Percentiles rank a stretch among this genome's conserved stretches.
phyloP scores from a whole-genome alignment of 768 basidiomycete species.

The Pisolithus orientalis region DNA sequence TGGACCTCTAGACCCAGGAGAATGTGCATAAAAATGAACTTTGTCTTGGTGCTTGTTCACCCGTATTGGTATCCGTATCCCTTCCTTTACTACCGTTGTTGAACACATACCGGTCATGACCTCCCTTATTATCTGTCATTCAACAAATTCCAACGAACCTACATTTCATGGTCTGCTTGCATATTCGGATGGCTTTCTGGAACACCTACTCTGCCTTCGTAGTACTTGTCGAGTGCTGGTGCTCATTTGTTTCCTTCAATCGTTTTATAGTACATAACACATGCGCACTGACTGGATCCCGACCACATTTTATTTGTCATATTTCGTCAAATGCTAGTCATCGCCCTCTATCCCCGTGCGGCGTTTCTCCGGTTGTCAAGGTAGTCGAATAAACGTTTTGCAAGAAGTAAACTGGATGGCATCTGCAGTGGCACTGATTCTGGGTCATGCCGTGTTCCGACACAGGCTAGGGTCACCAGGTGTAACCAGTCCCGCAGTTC shows the following conservation, averaged over 20 bases:
- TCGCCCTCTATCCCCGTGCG: constrained; percentile 7
- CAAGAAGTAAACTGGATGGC: background rate
- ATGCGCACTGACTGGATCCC: background rate
- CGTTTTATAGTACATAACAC: background rate
- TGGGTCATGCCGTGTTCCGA: no score
- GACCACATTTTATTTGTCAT: background rate
- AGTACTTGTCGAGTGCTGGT: background rate
- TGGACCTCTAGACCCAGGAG: constrained; percentile 57
- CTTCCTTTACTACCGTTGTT: background rate
- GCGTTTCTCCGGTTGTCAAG: constrained; percentile 47
- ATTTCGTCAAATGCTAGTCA: background rate
- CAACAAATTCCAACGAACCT: background rate
- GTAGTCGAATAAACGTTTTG: constrained; percentile 37
- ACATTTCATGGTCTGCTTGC: background rate
- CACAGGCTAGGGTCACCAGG: no score
- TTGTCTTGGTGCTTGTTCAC: constrained; percentile 22
- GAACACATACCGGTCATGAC: constrained; percentile 1
- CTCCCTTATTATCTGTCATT: constrained; percentile 1
- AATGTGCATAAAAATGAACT: constrained; percentile 38
- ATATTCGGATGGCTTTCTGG: background rate
- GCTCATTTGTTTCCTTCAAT: background rate
- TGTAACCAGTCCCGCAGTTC: no score
- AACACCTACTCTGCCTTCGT: background rate
- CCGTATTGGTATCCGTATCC: constrained; percentile 19
- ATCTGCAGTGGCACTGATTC: no score